These are phyloP conservation scores for Dictyophora rubrovolvata DNA, from an alignment of 768 basidiomycete species.

Conservation along the genomic window DNA sequence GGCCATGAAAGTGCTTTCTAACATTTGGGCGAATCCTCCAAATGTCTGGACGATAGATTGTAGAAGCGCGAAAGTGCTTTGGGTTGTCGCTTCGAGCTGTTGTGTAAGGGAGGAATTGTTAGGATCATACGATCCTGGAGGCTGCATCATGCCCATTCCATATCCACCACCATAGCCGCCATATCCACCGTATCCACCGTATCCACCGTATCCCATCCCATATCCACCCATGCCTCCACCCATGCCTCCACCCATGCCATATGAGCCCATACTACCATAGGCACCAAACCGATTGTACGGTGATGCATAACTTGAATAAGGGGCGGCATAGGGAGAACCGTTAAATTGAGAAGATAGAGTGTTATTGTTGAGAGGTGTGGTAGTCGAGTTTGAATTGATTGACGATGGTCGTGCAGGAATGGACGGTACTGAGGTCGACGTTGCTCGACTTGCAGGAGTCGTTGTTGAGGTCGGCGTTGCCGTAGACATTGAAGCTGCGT, in stretches of 20 bases:
- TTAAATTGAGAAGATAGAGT: constrained; percentile 9
- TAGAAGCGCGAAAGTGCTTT: constrained; percentile 85
- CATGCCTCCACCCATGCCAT: neutral
- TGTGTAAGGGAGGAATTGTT: constrained; percentile 65
- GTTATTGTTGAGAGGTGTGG: constrained; percentile 23
- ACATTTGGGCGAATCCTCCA: constrained; percentile 90
- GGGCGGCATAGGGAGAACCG: constrained; percentile 22
- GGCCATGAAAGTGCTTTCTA: constrained; percentile 96
- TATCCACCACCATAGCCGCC: constrained; percentile 37
- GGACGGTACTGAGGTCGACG: constrained; percentile 16
- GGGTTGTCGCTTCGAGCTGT: constrained; percentile 80
- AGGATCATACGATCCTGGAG: constrained; percentile 32
- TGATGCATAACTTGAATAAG: constrained; percentile 34
- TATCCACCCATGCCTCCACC: constrained; percentile 7
- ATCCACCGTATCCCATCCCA: constrained; percentile 18
- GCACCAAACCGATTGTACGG: constrained; percentile 31
- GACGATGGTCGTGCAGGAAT: constrained; percentile 58
- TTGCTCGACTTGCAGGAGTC: constrained; percentile 20
- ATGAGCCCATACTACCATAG: constrained; percentile 22
- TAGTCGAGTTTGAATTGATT: constrained; percentile 21
- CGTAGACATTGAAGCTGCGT: constrained; percentile 25
- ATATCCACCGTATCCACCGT: constrained; percentile 31
- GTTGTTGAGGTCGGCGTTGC: constrained; percentile 9
- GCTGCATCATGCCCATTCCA: constrained; percentile 31
- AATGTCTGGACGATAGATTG: constrained; percentile 96